These are phyloP conservation scores for Aspergillus jensenii DNA, from an alignment of 2,329 filamentous ascomycete species.

Conservation along the genomic window DNA sequence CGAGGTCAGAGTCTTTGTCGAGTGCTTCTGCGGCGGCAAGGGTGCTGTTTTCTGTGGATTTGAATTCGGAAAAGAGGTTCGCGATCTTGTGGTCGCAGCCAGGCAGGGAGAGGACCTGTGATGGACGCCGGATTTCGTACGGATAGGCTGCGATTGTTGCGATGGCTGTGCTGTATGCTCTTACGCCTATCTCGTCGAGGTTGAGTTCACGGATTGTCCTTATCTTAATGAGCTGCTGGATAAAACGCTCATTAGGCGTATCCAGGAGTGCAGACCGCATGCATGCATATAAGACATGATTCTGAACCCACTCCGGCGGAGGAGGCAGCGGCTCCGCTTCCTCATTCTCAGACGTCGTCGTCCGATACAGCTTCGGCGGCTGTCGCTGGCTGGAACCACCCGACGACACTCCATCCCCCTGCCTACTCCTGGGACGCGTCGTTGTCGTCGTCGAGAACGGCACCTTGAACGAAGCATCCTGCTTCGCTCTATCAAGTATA, in stretches of 20 bases:
- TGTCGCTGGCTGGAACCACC: constrained; percentile 24
- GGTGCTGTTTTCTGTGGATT: constrained; percentile 53
- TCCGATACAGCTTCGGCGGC: constrained; percentile 56
- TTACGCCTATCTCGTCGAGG: constrained; percentile 74
- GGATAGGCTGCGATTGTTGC: constrained; percentile 83
- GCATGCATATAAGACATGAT: constrained; percentile 72
- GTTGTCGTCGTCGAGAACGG: constrained; percentile 4
- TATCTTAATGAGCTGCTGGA: constrained; percentile 72
- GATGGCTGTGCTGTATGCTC: constrained; percentile 85
- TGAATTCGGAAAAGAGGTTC: constrained; percentile 74
- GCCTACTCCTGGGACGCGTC: constrained; percentile 8
- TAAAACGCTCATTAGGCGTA: constrained; percentile 72
- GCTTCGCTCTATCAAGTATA: constrained; percentile 57
- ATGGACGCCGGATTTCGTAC: constrained; percentile 47
- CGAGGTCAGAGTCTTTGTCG: constrained; percentile 63
- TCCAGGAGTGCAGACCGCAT: constrained; percentile 70
- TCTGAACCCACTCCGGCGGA: constrained; percentile 67
- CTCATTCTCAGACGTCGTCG: constrained; percentile 79
- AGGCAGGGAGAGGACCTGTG: constrained; percentile 59
- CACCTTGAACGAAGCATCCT: constrained; percentile 37
- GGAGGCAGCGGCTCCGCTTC: constrained; percentile 57
- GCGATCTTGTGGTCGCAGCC: constrained; percentile 81
- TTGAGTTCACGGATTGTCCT: constrained; percentile 68
- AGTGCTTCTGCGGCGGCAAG: constrained; percentile 66
- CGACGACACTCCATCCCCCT: constrained; percentile 16